These are phyloP conservation scores for Debaryomyces coudertii DNA, from an alignment of 1,139 yeast genomes.

Conservation along the genomic window DNA sequence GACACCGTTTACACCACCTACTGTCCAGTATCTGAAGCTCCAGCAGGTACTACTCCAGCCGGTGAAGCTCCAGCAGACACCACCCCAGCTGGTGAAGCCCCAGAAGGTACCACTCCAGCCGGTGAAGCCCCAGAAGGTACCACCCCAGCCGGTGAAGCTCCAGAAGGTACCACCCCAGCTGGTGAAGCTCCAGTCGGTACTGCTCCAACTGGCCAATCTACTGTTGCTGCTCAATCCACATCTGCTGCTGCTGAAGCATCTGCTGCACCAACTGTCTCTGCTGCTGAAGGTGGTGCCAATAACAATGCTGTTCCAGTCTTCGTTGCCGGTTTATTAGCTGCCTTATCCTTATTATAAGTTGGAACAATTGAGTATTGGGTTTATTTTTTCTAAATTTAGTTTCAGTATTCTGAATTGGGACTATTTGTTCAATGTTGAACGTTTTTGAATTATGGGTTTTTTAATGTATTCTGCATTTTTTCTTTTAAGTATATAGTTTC, in stretches of 20 bases:
- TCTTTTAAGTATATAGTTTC: slow-evolving; percentile 8
- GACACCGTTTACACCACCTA: slow-evolving; percentile 27
- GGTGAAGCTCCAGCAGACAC: slow-evolving; percentile 10
- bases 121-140: slow-evolving; percentile 15
- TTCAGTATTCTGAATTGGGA: slow-evolving; percentile 1
- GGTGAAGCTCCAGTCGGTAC: slow-evolving; percentile 15
- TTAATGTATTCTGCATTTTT: slow-evolving; percentile 3
- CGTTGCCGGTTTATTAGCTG: slow-evolving; percentile 18
- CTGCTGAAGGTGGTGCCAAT: slow-evolving; percentile 14
- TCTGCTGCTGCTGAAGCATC: slow-evolving; percentile 12
- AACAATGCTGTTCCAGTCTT: slow-evolving; percentile 17
- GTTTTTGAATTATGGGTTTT: slow-evolving; percentile 8
- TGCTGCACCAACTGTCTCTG: slow-evolving; percentile 10
- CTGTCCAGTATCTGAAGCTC: slow-evolving; percentile 25
- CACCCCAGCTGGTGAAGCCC: slow-evolving; percentile 11
- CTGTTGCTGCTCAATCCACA: slow-evolving; percentile 13
- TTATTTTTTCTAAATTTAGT: slow-evolving; percentile 2
- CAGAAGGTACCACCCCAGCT: slow-evolving; percentile 13
- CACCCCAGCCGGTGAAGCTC: slow-evolving; percentile 15
- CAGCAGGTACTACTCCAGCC: slow-evolving; percentile 15
- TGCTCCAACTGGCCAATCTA: slow-evolving; percentile 13
- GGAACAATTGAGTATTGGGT: background rate
- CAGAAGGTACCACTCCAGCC: slow-evolving; percentile 13
- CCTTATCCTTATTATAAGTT: slow-evolving; percentile 15
- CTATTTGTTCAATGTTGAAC: background rate